These are phyloP conservation scores for Talaromyces sp. DNA, from an alignment of 2,329 filamentous ascomycete species.

Conservation along the genomic window DNA sequence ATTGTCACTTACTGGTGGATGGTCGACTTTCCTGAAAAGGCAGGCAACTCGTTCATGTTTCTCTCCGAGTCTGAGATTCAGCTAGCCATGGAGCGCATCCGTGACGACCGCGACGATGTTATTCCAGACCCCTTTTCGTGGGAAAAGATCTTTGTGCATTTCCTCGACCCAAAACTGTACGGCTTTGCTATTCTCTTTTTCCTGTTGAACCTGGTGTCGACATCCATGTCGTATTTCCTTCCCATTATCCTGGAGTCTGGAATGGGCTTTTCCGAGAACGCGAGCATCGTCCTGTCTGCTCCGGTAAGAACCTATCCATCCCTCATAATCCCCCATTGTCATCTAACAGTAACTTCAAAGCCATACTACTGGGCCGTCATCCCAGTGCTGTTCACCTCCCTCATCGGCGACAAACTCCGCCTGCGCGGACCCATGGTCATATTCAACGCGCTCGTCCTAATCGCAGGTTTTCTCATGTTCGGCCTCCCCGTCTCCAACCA, in stretches of 20 bases:
- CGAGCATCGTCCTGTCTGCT: conserved; percentile 59
- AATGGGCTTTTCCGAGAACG: conserved; percentile 50
- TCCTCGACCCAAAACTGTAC: conserved; percentile 59
- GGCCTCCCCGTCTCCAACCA: conserved; percentile 52
- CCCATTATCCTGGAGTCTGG: conserved; percentile 55
- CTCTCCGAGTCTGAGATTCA: conserved; percentile 52
- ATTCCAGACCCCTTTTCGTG: conserved; percentile 53
- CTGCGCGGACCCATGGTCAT: conserved; percentile 59
- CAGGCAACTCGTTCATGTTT: conserved; percentile 54
- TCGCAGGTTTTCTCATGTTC: conserved; percentile 62
- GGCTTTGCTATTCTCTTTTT: conserved; percentile 63
- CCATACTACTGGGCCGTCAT: conserved; percentile 65
- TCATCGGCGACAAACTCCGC: conserved; percentile 58
- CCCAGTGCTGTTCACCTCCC: conserved; percentile 59
- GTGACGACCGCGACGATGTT: conserved; percentile 59
- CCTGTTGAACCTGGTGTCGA: conserved; percentile 63
- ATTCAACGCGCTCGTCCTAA: conserved; percentile 61
- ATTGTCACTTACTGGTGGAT: conserved; percentile 65
- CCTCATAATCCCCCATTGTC: background rate
- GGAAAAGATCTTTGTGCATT: conserved; percentile 53
- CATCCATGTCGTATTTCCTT: conserved; percentile 61
- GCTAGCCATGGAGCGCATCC: conserved; percentile 55
- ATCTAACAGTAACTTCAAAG: conserved; percentile 15
- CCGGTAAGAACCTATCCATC: conserved; percentile 34
- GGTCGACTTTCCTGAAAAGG: conserved; percentile 63